Evolutionary conservation across 768 basidiomycete species (phyloP).

Genomic region (Amanita muscaria): DNA sequence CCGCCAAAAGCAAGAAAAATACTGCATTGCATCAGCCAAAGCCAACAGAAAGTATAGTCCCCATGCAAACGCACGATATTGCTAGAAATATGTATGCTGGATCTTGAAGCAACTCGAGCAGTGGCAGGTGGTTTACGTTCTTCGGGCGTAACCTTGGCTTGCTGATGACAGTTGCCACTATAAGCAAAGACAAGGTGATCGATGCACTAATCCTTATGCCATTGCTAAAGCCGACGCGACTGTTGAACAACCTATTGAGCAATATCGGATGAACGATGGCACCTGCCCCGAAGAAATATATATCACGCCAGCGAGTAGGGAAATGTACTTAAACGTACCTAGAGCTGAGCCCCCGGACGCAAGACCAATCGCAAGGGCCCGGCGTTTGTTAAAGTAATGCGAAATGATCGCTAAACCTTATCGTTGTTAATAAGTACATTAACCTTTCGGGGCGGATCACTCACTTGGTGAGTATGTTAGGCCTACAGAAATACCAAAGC

Average conservation of each 20-base stretch:
- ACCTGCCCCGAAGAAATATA: conserved; percentile 20
- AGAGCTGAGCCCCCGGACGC: conserved; percentile 26
- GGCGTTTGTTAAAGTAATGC: conserved; percentile 42
- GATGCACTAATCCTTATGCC: conserved; percentile 31
- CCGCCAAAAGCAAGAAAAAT: conserved; percentile 24
- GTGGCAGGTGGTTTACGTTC: conserved; percentile 16
- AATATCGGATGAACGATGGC: conserved; percentile 50
- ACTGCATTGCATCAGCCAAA: conserved; percentile 24
- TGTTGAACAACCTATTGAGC: conserved; percentile 39
- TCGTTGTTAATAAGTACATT: neutral
- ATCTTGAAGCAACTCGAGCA: neutral
- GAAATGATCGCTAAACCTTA: conserved; percentile 37
- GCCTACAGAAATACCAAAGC: conserved; percentile 39
- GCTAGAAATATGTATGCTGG: conserved; percentile 18
- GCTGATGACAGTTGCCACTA: conserved; percentile 26
- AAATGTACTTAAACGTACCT: conserved; percentile 13
- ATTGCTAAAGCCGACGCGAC: conserved; percentile 29
- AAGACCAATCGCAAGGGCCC: conserved; percentile 44
- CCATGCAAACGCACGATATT: conserved; percentile 11
- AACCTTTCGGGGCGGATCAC: neutral
- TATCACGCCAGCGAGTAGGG: neutral
- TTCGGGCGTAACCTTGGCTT: conserved; percentile 26
- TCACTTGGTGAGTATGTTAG: conserved; percentile 34
- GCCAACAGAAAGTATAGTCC: conserved; percentile 16
- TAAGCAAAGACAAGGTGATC: conserved; percentile 25